Evolutionary conservation across 805 yeast genomes (phyloP).

Genomic region (Wickerhamiella azyma): DNA sequence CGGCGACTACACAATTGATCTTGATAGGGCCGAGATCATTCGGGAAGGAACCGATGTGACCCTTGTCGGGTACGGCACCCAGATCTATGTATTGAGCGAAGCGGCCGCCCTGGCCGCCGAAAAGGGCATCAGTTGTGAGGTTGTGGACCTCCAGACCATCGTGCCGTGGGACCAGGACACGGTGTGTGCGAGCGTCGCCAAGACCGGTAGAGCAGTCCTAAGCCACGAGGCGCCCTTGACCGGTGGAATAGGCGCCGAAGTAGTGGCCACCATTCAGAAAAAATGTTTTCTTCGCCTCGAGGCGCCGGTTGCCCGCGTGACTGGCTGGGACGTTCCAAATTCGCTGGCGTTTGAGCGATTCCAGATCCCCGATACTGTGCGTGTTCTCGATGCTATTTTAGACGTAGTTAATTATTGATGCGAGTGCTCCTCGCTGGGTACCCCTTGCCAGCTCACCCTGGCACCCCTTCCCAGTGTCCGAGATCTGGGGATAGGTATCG

Average conservation of each 20-base stretch:
- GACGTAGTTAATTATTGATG: slow-evolving; percentile 19
- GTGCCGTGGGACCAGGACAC: slow-evolving; percentile 83
- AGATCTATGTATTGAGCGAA: slow-evolving; percentile 58
- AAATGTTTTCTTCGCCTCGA: slow-evolving; percentile 86
- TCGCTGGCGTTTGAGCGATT: slow-evolving; percentile 91
- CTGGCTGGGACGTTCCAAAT: slow-evolving; percentile 96
- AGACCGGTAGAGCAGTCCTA: slow-evolving; percentile 71
- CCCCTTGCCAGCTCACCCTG: no score
- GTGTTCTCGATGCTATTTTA: slow-evolving; percentile 23
- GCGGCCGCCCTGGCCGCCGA: slow-evolving; percentile 73
- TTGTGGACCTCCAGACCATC: slow-evolving; percentile 78
- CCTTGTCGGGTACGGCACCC: slow-evolving; percentile 73
- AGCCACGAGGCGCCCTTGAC: slow-evolving; percentile 89
- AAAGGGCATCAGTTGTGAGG: slow-evolving; percentile 72
- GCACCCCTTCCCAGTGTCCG: no score
- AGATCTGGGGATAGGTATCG: no score
- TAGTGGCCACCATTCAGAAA: slow-evolving; percentile 89
- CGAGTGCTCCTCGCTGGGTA: no score
- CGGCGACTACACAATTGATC: slow-evolving; percentile 70
- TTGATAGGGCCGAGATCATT: slow-evolving; percentile 80
- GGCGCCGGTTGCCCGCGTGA: slow-evolving; percentile 87
- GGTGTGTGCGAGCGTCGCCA: slow-evolving; percentile 66
- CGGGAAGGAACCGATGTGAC: slow-evolving; percentile 71
- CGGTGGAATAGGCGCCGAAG: slow-evolving; percentile 89
- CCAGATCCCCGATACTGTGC: slow-evolving; percentile 73